Conservation (phyloP, 805 yeast genomes). For the Clavispora carvajalis region DNA sequence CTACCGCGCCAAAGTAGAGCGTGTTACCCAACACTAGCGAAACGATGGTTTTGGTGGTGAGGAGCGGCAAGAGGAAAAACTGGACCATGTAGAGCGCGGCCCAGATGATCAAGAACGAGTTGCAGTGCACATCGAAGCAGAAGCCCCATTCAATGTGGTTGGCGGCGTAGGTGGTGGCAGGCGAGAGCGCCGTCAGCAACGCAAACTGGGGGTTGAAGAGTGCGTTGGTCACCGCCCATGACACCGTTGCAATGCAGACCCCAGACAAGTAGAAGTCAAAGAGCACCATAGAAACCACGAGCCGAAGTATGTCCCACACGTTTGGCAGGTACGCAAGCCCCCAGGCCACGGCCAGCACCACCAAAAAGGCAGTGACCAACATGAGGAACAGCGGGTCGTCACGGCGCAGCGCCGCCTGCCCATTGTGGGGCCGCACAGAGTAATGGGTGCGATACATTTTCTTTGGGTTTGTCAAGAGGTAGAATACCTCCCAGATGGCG, state of each 20-base stretch:
- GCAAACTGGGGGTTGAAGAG: constrained; percentile 40
- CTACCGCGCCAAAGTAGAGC: constrained; percentile 65
- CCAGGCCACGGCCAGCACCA: constrained; percentile 82
- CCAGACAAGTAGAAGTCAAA: constrained; percentile 78
- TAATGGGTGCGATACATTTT: constrained; percentile 78
- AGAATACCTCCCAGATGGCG: constrained; percentile 85
- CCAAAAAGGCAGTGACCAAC: constrained; percentile 58
- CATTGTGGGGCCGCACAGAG: constrained; percentile 61
- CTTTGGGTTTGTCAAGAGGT: constrained; percentile 68
- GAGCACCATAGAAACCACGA: constrained; percentile 77
- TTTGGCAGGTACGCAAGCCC: constrained; percentile 75
- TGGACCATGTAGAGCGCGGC: constrained; percentile 25
- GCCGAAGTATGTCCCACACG: constrained; percentile 52
- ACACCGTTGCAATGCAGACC: constrained; percentile 57
- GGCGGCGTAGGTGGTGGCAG: constrained; percentile 15
- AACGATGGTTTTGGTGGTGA: constrained; percentile 59
- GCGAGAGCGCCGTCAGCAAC: constrained; percentile 7
- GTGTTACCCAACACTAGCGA: constrained; percentile 72
- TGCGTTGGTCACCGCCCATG: constrained; percentile 68
- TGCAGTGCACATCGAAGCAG: constrained; percentile 92
- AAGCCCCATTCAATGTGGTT: constrained; percentile 81
- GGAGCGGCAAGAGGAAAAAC: constrained; percentile 49
- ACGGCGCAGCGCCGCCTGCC: constrained; percentile 72
- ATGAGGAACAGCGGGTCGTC: constrained; percentile 90
- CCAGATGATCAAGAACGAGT: constrained; percentile 45